Conservation (phyloP, 768 basidiomycete genomes). For the Favolaschia claudopus region DNA sequence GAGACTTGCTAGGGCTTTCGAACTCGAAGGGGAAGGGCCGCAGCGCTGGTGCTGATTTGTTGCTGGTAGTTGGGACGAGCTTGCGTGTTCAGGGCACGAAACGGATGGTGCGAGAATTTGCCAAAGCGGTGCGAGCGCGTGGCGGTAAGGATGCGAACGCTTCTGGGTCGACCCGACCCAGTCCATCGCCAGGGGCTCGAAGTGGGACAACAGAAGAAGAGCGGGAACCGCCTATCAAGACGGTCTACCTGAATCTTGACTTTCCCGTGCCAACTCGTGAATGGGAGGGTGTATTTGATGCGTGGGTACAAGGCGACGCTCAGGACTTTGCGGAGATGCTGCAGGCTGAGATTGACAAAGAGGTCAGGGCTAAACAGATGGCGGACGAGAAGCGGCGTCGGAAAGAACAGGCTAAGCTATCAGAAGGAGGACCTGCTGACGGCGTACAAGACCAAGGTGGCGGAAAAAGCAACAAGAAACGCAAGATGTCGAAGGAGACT, state of each 20-base stretch:
- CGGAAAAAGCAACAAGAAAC: too few relatives aligned
- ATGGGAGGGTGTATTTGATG: conserved; percentile 92
- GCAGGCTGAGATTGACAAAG: conserved; percentile 63
- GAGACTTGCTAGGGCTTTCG: conserved; percentile 79
- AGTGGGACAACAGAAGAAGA: conserved; percentile 57
- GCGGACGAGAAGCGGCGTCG: conserved; percentile 60
- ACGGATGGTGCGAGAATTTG: conserved; percentile 88
- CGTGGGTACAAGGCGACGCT: conserved; percentile 89
- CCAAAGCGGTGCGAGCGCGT: conserved; percentile 74
- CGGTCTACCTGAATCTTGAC: conserved; percentile 86
- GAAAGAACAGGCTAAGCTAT: conserved; percentile 59
- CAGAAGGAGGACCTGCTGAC: conserved; percentile 23
- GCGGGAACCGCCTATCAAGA: conserved; percentile 62
- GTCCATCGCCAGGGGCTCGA: conserved; percentile 61
- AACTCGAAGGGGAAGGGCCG: conserved; percentile 72
- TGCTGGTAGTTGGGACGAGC: conserved; percentile 92
- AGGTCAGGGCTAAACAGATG: conserved; percentile 60
- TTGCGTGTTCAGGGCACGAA: conserved; percentile 91
- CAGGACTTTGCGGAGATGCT: conserved; percentile 77
- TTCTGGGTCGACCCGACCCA: conserved; percentile 37
- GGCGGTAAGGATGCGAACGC: conserved; percentile 44
- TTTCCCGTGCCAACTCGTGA: conserved; percentile 86
- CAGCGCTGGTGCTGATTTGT: conserved; percentile 79
- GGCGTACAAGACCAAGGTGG: background rate
- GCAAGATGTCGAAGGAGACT: conserved; percentile 11